Evolutionary conservation across 441 rosid species (phyloP).

Genomic region (Corymbia citriodora): DNA sequence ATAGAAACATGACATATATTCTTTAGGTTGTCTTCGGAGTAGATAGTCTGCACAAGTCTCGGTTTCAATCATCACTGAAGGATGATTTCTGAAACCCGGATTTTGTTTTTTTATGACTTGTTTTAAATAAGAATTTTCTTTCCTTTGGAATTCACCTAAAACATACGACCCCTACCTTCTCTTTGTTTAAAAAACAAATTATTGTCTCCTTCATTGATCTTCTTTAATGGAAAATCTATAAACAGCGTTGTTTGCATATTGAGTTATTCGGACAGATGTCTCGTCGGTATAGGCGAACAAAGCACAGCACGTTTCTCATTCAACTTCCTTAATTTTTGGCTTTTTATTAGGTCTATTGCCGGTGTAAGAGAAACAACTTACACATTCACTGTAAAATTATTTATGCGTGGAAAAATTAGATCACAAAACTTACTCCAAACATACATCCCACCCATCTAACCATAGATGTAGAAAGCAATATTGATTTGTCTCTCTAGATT

Average conservation of each 20-base stretch:
- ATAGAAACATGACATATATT: neutral
- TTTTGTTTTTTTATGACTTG: neutral
- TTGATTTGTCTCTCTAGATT: neutral
- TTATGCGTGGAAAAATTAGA: neutral
- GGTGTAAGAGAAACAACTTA: neutral
- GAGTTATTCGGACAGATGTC: neutral
- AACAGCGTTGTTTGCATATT: neutral
- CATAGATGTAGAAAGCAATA: neutral
- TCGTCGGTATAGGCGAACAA: neutral
- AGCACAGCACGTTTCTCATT: neutral
- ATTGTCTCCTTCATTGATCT: neutral
- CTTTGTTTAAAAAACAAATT: neutral
- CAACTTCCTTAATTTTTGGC: neutral
- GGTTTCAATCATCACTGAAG: neutral
- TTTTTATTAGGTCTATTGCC: neutral
- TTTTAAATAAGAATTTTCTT: neutral
- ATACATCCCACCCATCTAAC: neutral
- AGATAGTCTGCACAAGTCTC: neutral
- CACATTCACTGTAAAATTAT: neutral
- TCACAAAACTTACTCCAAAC: neutral
- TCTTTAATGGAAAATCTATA: neutral
- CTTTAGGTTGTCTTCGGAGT: neutral
- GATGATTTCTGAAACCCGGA: neutral
- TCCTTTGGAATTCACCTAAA: neutral
- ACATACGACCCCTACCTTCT: neutral